phyloP scores from a whole-genome alignment of 805 yeast genomes.

The Candida incommunis region DNA sequence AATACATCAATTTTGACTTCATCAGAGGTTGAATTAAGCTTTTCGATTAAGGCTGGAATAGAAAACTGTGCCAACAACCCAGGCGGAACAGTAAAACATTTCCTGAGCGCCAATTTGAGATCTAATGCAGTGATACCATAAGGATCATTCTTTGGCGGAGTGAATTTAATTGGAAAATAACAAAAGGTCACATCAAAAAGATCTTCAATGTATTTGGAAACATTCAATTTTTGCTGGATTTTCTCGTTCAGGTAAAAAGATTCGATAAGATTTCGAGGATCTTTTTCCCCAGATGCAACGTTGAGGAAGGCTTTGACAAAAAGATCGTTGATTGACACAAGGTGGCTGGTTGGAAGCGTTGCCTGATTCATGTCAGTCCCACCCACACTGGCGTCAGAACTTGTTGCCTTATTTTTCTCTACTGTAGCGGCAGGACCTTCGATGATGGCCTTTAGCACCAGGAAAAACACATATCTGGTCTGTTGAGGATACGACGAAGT shows the following conservation, averaged over 20 bases:
- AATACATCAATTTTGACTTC: slow-evolving; percentile 55
- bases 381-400: too few species aligned
- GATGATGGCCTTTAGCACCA: slow-evolving; percentile 22
- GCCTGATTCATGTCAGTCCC: too few species aligned
- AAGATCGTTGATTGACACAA: slow-evolving; percentile 21
- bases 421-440: too few species aligned
- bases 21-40: slow-evolving; percentile 14
- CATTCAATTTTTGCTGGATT: slow-evolving; percentile 30
- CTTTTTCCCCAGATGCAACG: slow-evolving; percentile 79
- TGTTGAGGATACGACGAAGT: slow-evolving; percentile 17
- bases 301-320: slow-evolving; percentile 47
- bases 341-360: slow-evolving; percentile 3
- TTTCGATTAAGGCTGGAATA: slow-evolving; percentile 34
- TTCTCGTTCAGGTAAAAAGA: slow-evolving; percentile 45
- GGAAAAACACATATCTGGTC: slow-evolving; percentile 42
- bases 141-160: slow-evolving; percentile 81
- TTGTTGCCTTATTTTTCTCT: too few species aligned
- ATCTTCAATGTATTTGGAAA: slow-evolving; percentile 38
- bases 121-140: slow-evolving; percentile 67
- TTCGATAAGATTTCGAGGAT: slow-evolving; percentile 70
- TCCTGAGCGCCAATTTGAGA: slow-evolving; percentile 46
- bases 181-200: slow-evolving; percentile 84
- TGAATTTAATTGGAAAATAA: slow-evolving; percentile 91
- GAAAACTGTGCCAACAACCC: slow-evolving; percentile 69
- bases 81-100: slow-evolving; percentile 47